Base-by-base conservation (phyloP, 1,139 yeast genomes). In the Yamadazyma diddensiae region DNA sequence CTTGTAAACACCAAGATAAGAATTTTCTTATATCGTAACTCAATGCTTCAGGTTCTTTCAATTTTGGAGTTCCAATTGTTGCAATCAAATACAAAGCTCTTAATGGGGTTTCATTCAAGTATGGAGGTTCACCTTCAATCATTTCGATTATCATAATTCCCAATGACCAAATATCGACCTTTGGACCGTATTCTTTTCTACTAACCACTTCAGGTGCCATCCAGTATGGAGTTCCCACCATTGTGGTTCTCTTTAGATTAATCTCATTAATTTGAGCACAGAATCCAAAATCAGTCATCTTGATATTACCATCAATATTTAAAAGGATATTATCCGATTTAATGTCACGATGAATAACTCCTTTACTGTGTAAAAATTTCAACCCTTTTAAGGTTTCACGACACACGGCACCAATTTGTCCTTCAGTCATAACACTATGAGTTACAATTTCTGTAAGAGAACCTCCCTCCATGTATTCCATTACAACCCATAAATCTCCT, bases 141-240 rank as follows among this genome's bases (percentile, higher is more conserved):
- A 92, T 92, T 60, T 92, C 98, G 52, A 92, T 46, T 13, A 90
- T 81, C 98, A 92, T 92, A 46, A 92, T 92, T 43, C 98, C 98
- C 43, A 92, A 65, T 9, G 96, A 86, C 98, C 98, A 92, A 32
- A 94, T 82, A 59, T 92, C 98, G 36, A 92, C 96, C 60, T 94
- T 90, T 24, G 97, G 95, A 2, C 97, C 98, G 56, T 92, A 92
- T 49, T 88, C 96, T 54, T 90, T 88, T 44, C 95, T 71, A 7
- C 88, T 79, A 14, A 92, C 96, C 36, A 92, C 96, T 59, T 92
- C 98, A 2, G 98, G 98, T 0, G 98, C 98, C 98, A 92, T 92
- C 98, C 98, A 92, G 57, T 92, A 92, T 4, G 98, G 98, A 0
- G 98, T 92, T n/a, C 98, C 98, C 13, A 92, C 98, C 95, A 92